A percentile compares a stretch with the other conserved stretches of the same genome.
phyloP scores from a whole-genome alignment of 805 yeast species.

The Wickerhamiella sergipiensis region DNA sequence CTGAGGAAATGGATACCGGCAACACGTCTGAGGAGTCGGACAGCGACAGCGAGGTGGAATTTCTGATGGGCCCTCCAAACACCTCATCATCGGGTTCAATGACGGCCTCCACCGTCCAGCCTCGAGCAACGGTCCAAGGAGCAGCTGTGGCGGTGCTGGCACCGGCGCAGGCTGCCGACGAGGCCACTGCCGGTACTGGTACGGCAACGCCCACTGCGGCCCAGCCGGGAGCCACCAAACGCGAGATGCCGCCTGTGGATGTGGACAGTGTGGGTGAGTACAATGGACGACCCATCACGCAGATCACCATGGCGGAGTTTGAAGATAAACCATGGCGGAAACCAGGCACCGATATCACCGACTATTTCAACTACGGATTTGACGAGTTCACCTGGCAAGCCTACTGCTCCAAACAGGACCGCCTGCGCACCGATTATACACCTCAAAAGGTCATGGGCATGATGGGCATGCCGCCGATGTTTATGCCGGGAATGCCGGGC shows the following conservation, averaged over 20 bases:
- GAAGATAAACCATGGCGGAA: conserved; percentile 97
- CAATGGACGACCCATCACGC: conserved; percentile 74
- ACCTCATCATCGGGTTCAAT: background rate
- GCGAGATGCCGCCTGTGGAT: conserved; percentile 35
- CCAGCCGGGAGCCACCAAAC: conserved; percentile 7
- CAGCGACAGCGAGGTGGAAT: conserved; percentile 1
- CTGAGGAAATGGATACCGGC: background rate
- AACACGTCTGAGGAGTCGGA: background rate
- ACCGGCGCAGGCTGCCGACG: conserved; percentile 15
- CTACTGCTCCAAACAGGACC: conserved; percentile 79
- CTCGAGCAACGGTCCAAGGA: background rate
- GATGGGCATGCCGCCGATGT: conserved; percentile 21
- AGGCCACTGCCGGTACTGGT: conserved; percentile 16
- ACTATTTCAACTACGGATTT: conserved; percentile 92
- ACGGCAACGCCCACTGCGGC: conserved; percentile 13
- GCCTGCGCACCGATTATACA: conserved; percentile 61
- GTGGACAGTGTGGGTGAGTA: conserved; percentile 59
- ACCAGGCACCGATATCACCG: conserved; percentile 91
- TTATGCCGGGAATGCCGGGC: conserved; percentile 14
- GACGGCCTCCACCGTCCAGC: background rate
- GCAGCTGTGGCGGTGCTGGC: conserved; percentile 14
- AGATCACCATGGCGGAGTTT: conserved; percentile 61
- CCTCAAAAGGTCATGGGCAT: conserved; percentile 48
- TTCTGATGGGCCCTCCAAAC: background rate
- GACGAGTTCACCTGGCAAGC: conserved; percentile 95